Conservation (phyloP, 768 basidiomycete species). For the Suillus clintonianus region DNA sequence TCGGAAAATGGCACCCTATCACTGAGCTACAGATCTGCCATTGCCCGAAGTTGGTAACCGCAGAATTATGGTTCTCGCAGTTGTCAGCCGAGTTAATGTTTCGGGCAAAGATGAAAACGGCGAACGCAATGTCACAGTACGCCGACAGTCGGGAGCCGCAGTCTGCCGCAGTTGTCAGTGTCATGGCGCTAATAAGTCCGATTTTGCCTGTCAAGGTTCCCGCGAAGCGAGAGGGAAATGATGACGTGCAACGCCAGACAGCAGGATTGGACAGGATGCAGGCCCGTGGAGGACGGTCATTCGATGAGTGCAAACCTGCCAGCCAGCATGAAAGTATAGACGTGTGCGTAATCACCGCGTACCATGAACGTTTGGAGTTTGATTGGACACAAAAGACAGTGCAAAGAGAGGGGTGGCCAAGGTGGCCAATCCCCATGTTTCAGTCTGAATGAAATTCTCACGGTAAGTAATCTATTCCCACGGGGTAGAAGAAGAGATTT, state of each 20-base stretch:
- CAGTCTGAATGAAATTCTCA: background rate
- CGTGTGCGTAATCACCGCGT: background rate
- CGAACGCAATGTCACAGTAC: background rate
- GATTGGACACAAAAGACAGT: background rate
- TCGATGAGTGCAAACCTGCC: background rate
- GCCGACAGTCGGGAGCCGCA: too few species aligned
- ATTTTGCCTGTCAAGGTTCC: background rate
- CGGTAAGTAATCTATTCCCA: slow-evolving; percentile 3
- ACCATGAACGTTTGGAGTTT: background rate
- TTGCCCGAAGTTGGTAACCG: background rate
- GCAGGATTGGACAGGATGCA: background rate
- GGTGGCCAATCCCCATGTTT: background rate
- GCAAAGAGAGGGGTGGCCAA: background rate
- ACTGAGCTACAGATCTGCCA: background rate
- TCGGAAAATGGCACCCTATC: background rate
- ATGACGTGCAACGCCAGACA: background rate
- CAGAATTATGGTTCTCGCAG: background rate
- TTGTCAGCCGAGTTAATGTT: background rate
- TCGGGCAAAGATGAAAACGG: background rate
- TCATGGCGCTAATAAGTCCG: background rate
- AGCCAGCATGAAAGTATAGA: background rate
- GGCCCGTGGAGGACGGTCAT: background rate
- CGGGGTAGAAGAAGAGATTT: slow-evolving; percentile 2
- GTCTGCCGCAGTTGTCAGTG: background rate
- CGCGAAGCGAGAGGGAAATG: background rate